Evolutionary conservation across 2,329 filamentous ascomycete species (phyloP), one percentile per base, ranked within the genome.

Genomic region (Alternaria hordeiaustralica): DNA sequence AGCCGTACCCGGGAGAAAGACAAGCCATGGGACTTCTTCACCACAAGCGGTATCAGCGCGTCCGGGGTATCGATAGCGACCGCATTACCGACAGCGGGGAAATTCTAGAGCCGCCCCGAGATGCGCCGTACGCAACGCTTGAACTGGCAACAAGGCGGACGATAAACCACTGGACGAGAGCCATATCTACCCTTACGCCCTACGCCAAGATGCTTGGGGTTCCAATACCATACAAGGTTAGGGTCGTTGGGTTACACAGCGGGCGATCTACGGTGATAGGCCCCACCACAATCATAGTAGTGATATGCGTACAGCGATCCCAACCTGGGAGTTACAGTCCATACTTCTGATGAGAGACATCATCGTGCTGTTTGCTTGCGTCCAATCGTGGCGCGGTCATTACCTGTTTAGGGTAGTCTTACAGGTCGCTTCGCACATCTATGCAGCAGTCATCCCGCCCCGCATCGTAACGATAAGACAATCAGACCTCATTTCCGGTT

Each of bases 151-250:
- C 41, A 55, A 54, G 20, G 49, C 64, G 45, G 58, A 58, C 55
- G 49, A 63, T 46, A 28, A 47, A 53, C 58, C 49, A 64, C 55
- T 58, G 55, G 64, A 61, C 43, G 18, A 21, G 56, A 53, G 50
- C 49, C 61, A 65, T 45, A 55, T 55, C 56, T 60, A 61, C 45
- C 46, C 36, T 25, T 50, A 47, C 49, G 30, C 33, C 61, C 47
- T 58, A 49, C 66, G 72, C 69, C 71, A 69, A 71, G 68, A 44
- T 36, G 28, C 51, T 60, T 70, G 70, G 75, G 76, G 76, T 66
- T 75, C 66, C 45, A 53, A 77, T 78, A 79, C 77, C 68, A 23
- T 54, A 61, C 72, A 71, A 46, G 76, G 76, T 66, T 72, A 71
- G 55, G 66, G 66, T 69, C 74, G 30, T 75, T 50, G 67, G 26